Evolutionary conservation across 441 rosid species (phyloP), one percentile per base, ranked within the genome.

Genomic region (Mallotus repandus): DNA sequence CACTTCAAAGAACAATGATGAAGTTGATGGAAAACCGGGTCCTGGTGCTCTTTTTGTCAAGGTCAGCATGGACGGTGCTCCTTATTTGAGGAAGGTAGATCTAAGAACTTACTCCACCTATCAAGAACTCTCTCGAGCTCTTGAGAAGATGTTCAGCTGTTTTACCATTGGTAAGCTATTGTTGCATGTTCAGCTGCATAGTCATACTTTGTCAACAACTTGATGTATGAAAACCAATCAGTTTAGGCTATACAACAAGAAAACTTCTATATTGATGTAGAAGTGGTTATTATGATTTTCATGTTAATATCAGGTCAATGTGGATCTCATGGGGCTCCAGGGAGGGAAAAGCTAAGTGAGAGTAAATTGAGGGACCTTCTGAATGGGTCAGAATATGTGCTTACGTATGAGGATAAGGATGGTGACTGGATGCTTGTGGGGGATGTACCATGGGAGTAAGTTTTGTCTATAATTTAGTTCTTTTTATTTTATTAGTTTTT

Each of bases 371-470:
- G 91, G 18, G 93, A 91, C 82, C 86, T 92, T 54, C 75, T 95
- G 83, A 91, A 88, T 59, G 90, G 97, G 41, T 92, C 99, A 63
- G 98, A 92, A 15, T 95, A 89, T 76, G 97, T 95, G 25, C 96
- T 93, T 11, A 85, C 91, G 55, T 94, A 91, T 77, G 97, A 94
- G 79, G 99, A 94, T 81, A 94, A 89, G 78, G 98, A 94, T 81
- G 97, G 98, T n/a, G 99, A 94, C 62, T 94, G 99, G 98, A 94
- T 94, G 99, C 97, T 94, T 41, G 94, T 94, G 5, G 99, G 99
- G 54, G 99, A 94, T 83, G 99, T 94, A 8, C 99, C 99, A 0
- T 95, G 99, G 99, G 87, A 82, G 99, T 95, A 86, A 83, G 98
- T 75, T 76, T 74, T 59, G 2, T 72, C 49, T 50, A 60, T 38